Conservation (phyloP, 2,329 filamentous ascomycete species). For the Immersiporthe knoxdaviesiana region DNA sequence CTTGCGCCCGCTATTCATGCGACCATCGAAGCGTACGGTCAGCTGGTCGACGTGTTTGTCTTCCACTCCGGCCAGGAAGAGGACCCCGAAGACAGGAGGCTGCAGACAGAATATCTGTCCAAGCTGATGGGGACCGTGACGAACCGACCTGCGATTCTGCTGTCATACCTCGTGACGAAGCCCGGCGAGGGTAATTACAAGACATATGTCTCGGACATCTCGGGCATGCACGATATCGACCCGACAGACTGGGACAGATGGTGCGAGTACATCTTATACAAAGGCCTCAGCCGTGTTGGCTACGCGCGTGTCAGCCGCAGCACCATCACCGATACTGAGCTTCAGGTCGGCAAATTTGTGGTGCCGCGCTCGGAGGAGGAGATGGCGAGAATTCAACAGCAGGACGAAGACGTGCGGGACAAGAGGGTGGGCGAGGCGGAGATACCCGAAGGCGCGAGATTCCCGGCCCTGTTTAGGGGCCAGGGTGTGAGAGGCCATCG, state of each 20-base stretch:
- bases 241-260: slow-evolving; percentile 92
- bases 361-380: slow-evolving; percentile 72
- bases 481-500: slow-evolving; percentile 84
- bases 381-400: slow-evolving; percentile 38
- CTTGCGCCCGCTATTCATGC: slow-evolving; percentile 95
- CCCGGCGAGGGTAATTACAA: slow-evolving; percentile 95
- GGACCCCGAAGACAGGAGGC: slow-evolving; percentile 84
- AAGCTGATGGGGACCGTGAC: slow-evolving; percentile 80
- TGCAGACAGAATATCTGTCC: slow-evolving; percentile 85
- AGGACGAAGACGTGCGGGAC: slow-evolving; percentile 59
- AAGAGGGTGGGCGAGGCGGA: slow-evolving; percentile 68
- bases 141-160: slow-evolving; percentile 77
- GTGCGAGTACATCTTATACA: slow-evolving; percentile 99
- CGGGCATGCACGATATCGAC: slow-evolving; percentile 95
- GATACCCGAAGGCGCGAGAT: slow-evolving; percentile 76
- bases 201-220: slow-evolving; percentile 83
- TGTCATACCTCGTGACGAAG: slow-evolving; percentile 91
- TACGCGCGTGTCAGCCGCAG: slow-evolving; percentile 88
- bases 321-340: slow-evolving; percentile 95
- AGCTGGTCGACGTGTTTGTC: slow-evolving; percentile 89
- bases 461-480: slow-evolving; percentile 83
- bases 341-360: slow-evolving; percentile 95
- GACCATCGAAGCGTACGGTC: slow-evolving; percentile 91
- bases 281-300: slow-evolving; percentile 79
- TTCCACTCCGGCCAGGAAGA: slow-evolving; percentile 99